A percentile compares a stretch with the other conserved stretches of the same genome.
phyloP scores from a whole-genome alignment of 78 protist genomes.

The Mastigamoeba balamuthi region DNA sequence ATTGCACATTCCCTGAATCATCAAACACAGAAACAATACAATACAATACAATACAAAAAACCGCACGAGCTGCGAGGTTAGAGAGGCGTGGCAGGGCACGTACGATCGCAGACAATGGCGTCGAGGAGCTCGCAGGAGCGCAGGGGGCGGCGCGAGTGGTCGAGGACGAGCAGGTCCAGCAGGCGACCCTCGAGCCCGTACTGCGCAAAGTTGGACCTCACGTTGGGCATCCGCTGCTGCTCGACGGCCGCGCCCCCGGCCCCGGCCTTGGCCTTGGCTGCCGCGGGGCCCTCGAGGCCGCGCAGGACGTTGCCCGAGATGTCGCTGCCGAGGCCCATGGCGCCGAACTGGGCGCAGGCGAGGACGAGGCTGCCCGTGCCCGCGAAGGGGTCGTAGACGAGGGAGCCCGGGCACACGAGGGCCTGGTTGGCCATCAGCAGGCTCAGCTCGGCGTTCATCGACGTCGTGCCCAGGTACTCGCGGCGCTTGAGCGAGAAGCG shows the following conservation, averaged over 20 bases:
- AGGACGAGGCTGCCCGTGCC: constrained; percentile 56
- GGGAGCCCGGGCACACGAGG: constrained; percentile 10
- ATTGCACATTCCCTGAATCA: too few relatives aligned
- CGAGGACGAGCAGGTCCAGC: constrained; percentile 17
- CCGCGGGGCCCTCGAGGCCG: too few relatives aligned
- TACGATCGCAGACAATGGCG: constrained; percentile 47
- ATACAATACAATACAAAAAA: too few relatives aligned
- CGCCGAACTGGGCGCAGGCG: constrained; percentile 60
- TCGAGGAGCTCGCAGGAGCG: constrained; percentile 22
- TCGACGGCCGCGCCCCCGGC: too few relatives aligned
- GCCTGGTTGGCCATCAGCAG: constrained; percentile 58
- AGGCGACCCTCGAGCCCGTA: background rate
- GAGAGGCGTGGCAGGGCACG: background rate
- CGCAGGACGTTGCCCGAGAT: constrained; percentile 56
- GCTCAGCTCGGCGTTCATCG: constrained; percentile 65
- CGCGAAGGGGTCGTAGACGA: constrained; percentile 60
- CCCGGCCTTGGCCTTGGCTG: too few relatives aligned
- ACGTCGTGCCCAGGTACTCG: constrained; percentile 61
- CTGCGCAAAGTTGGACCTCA: constrained; percentile 45
- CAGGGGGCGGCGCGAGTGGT: constrained; percentile 28
- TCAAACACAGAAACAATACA: too few relatives aligned
- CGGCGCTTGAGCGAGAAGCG: constrained; percentile 24
- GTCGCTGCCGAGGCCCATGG: constrained; percentile 61
- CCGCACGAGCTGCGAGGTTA: too few relatives aligned
- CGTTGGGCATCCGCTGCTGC: too few relatives aligned